These are phyloP conservation scores for Didymella lethalis DNA, from an alignment of 2,329 filamentous ascomycete species.

Conservation along the genomic window DNA sequence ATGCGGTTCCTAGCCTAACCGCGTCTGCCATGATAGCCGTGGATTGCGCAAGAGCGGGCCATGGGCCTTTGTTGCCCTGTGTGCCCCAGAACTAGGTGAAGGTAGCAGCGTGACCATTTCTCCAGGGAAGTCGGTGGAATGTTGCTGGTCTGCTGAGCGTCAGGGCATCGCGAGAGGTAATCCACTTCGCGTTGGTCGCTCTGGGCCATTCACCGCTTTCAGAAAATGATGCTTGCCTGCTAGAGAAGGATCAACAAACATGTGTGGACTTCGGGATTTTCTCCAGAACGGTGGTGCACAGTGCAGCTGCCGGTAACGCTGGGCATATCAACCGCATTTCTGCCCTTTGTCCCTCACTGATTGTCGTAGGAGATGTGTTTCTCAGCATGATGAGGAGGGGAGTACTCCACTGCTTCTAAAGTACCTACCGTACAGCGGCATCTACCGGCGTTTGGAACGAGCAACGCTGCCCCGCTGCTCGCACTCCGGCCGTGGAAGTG, in stretches of 20 bases:
- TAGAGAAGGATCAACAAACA: slow-evolving; percentile 19
- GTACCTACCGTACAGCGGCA: slow-evolving; percentile 15
- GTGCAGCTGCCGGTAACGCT: slow-evolving; percentile 2
- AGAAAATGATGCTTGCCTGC: slow-evolving; percentile 18
- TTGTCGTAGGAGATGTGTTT: not conserved
- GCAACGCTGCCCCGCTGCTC: slow-evolving; percentile 17
- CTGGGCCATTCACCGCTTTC: slow-evolving; percentile 16
- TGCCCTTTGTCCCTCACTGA: not conserved
- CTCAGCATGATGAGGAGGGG: slow-evolving; percentile 11
- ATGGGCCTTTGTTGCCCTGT: slow-evolving; percentile 11
- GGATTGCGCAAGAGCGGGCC: slow-evolving; percentile 25
- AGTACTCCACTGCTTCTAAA: slow-evolving; percentile 1
- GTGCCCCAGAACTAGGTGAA: slow-evolving; percentile 2
- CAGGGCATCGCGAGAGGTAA: slow-evolving; percentile 9
- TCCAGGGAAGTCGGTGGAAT: slow-evolving; percentile 6
- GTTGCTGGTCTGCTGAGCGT: slow-evolving; percentile 17
- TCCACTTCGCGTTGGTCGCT: slow-evolving; percentile 2
- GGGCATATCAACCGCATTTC: not conserved
- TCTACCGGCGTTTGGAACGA: slow-evolving; percentile 20
- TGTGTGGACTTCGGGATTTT: slow-evolving; percentile 9
- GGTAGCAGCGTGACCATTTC: not conserved
- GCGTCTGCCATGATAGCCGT: slow-evolving; percentile 24
- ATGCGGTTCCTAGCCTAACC: slow-evolving; percentile 32
- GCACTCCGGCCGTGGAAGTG: slow-evolving; percentile 30
- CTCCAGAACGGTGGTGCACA: slow-evolving; percentile 6